A percentile compares a stretch with the other conserved stretches of the same genome.
These are phyloP conservation scores for Linum usitatissimum DNA, from an alignment of 345 rosid species.

Conservation along the genomic window DNA sequence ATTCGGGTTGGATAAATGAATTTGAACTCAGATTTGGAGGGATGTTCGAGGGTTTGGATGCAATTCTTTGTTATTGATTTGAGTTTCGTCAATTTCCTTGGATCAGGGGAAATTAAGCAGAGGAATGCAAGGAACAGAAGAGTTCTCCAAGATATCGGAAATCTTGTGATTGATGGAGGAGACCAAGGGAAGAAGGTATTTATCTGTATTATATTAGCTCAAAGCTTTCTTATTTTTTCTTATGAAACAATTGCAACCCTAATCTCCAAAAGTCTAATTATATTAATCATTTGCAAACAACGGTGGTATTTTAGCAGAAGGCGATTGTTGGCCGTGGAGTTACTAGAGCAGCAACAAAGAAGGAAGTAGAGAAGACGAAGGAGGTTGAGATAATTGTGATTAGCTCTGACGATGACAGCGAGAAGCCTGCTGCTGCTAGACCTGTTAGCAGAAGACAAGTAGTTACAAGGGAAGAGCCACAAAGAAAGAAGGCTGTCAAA, in stretches of 20 bases:
- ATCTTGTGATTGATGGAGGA: constrained; percentile 38
- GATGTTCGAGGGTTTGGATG: too few species aligned
- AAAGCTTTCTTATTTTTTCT: background rate
- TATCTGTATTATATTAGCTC: too few species aligned
- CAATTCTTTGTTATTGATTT: background rate
- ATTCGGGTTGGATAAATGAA: background rate
- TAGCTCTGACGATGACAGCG: constrained; percentile 40
- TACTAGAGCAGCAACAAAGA: constrained; percentile 13
- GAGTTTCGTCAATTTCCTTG: background rate
- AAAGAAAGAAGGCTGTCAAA: constrained; percentile 31
- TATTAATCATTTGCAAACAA: constrained; percentile 18
- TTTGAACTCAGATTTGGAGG: background rate
- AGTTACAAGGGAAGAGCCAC: constrained; percentile 9
- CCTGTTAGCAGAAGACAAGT: constrained; percentile 13
- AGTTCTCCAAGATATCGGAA: constrained; percentile 74
- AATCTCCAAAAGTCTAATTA: background rate
- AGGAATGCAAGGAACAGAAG: constrained; percentile 49
- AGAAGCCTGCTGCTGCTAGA: constrained; percentile 15
- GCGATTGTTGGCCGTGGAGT: constrained; percentile 9
- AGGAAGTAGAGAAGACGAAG: constrained; percentile 23
- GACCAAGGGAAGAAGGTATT: constrained; percentile 52
- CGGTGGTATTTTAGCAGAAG: constrained; percentile 8
- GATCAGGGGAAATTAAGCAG: constrained; percentile 36
- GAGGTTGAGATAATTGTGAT: constrained; percentile 29
- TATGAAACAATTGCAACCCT: background rate